Base-by-base conservation (phyloP, 2,329 filamentous ascomycete genomes). In the Colletotrichum sp. region DNA sequence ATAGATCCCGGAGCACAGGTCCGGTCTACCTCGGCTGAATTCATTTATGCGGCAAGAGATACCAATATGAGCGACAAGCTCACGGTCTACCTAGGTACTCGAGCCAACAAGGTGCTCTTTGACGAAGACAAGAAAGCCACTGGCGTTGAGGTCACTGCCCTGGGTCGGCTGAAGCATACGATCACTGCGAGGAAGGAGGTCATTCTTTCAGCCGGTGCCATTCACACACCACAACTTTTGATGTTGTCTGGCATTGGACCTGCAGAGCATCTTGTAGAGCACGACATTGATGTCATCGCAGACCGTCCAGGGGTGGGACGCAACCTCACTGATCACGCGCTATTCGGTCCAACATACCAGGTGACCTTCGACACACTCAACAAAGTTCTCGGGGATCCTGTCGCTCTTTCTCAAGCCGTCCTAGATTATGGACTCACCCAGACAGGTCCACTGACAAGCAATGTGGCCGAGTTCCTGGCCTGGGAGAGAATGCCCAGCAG, bases 281-380 rank as follows among this genome's bases (percentile, higher is more conserved):
- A 83, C 32, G 79, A 78, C 6, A 86, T 88, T 71, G 82, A 85
- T 3, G 85, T 91, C 13, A 77, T 92, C 49, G 82, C 83, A 3
- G 87, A 93, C 78, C 84, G 90, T 1, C 90, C 92, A 6, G 95
- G 95, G 8, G 99, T 99, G 84, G 92, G 95, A 24, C 88, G 96
- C 78, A 93, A 96, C 82, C 87, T 99, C 21, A 93, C 98, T 77
- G 92, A 90, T 6, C 99, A 97, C 36, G 59, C 67, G 21, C 36
- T 76, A 16, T 76, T 76, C 8, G 73, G 73, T 15, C 69, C 69
- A 8, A 60, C 73, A 12, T 63, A 64, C 21, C 70, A 69, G 44
- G 77, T 80, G 18, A 77, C 71, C 12, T 59, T 79, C 4, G 57
- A 76, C 64, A 80, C 77, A 24, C 60, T 77, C n/a, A 76, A 36